Evolutionary conservation across 768 basidiomycete species (phyloP).

Genomic region (Podaxis pistillaris): DNA sequence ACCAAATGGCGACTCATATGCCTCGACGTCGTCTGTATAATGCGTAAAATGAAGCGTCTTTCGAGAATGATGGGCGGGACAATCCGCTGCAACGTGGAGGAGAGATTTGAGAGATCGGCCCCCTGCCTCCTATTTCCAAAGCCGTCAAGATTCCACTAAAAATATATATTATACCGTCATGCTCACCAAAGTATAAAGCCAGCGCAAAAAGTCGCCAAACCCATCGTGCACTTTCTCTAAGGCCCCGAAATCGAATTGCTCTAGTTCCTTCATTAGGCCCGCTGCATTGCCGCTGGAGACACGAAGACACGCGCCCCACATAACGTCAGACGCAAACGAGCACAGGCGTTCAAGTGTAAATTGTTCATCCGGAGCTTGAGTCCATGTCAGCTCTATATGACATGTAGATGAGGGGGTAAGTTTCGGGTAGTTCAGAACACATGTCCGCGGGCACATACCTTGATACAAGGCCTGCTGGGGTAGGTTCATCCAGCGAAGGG

Average conservation of each 20-base stretch:
- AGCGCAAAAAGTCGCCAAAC: not conserved
- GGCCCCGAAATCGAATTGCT: not conserved
- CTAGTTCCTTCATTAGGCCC: not conserved
- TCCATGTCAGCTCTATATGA: not conserved
- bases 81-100: too few relatives aligned
- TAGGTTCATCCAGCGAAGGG: constrained; percentile 17
- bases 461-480: not conserved
- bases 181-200: not conserved
- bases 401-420: too few relatives aligned
- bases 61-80: too few relatives aligned
- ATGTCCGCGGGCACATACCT: not conserved
- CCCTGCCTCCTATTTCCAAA: too few relatives aligned
- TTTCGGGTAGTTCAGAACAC: not conserved
- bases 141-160: too few relatives aligned
- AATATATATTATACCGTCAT: too few relatives aligned
- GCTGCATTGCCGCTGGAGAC: not conserved
- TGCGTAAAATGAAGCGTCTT: too few relatives aligned
- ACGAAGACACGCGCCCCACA: not conserved
- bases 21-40: too few relatives aligned
- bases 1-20: too few relatives aligned
- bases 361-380: not conserved
- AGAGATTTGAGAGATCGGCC: too few relatives aligned
- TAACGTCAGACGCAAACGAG: not conserved
- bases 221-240: not conserved
- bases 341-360: not conserved